Conservation (phyloP, 78 protist genomes). For the Isochrysis galbana region DNA sequence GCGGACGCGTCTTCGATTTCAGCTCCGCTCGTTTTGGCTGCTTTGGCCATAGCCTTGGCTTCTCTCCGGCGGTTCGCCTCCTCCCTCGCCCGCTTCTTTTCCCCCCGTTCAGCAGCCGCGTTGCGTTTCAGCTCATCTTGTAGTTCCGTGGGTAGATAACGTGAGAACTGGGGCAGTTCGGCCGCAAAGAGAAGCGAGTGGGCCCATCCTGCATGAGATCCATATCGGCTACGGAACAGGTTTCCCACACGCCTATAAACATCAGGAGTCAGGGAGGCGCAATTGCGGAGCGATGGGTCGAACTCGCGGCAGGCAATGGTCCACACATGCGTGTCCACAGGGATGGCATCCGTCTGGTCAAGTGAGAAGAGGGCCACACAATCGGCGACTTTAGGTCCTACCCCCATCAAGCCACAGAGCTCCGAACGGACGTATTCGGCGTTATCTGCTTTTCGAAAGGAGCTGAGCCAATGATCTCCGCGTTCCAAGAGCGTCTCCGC, state of each 20-base stretch:
- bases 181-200: constrained; percentile 53
- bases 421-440: constrained; percentile 8
- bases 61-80: not conserved
- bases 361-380: constrained; percentile 82
- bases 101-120: too few species aligned
- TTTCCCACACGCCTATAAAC: constrained; percentile 46
- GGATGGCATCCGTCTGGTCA: constrained; percentile 50
- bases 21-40: not conserved
- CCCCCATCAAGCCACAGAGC: constrained; percentile 9
- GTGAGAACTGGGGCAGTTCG: constrained; percentile 38
- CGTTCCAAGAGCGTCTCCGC: constrained; percentile 38
- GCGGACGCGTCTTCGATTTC: too few species aligned
- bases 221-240: constrained; percentile 32
- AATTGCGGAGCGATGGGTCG: constrained; percentile 34
- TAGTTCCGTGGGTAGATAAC: not conserved
- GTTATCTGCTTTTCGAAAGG: not conserved
- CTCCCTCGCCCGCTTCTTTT: not conserved
- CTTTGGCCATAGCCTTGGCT: not conserved
- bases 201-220: constrained; percentile 69
- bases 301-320: constrained; percentile 57
- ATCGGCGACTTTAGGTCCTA: constrained; percentile 84
- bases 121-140: not conserved
- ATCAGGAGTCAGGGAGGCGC: constrained; percentile 48
- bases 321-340: constrained; percentile 83
- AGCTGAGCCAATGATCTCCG: not conserved